phyloP scores from a whole-genome alignment of 257 asterid genomes.

The Apocynum venetum region DNA sequence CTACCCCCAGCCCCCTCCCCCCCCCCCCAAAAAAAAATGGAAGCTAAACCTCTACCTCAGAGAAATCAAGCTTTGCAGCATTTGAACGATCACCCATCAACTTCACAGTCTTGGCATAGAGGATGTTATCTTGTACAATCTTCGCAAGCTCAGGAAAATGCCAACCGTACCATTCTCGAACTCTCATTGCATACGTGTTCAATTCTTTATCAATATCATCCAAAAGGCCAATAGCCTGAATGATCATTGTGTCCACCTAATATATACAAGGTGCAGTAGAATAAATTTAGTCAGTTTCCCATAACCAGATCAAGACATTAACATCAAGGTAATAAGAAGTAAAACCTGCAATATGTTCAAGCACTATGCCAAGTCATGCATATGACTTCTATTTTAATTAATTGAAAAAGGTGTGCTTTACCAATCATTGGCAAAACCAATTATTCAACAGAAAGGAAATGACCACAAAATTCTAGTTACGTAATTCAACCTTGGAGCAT shows the following conservation, averaged over 20 bases:
- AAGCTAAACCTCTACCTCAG: slow-evolving; percentile 49
- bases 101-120: slow-evolving; percentile 71
- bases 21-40: not conserved
- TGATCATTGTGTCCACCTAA: slow-evolving; percentile 90
- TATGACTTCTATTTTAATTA: not conserved
- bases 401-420: not conserved
- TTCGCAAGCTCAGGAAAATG: slow-evolving; percentile 95
- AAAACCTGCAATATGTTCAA: not conserved
- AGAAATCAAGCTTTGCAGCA: slow-evolving; percentile 84
- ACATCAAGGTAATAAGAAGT: not conserved
- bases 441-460: not conserved
- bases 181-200: slow-evolving; percentile 93
- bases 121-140: slow-evolving; percentile 78
- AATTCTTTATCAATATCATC: slow-evolving; percentile 94
- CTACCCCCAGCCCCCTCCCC: not conserved
- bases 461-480: not conserved
- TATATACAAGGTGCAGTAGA: slow-evolving; percentile 2
- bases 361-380: not conserved
- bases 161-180: slow-evolving; percentile 96
- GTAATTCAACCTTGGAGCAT: not conserved
- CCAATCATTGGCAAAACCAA: not conserved
- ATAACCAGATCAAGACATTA: not conserved
- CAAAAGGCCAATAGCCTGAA: slow-evolving; percentile 87
- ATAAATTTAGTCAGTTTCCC: not conserved
- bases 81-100: slow-evolving; percentile 77